Evolutionary conservation across 129 eudicot species (phyloP).

Genomic region (Centrapalus pauciflorus): DNA sequence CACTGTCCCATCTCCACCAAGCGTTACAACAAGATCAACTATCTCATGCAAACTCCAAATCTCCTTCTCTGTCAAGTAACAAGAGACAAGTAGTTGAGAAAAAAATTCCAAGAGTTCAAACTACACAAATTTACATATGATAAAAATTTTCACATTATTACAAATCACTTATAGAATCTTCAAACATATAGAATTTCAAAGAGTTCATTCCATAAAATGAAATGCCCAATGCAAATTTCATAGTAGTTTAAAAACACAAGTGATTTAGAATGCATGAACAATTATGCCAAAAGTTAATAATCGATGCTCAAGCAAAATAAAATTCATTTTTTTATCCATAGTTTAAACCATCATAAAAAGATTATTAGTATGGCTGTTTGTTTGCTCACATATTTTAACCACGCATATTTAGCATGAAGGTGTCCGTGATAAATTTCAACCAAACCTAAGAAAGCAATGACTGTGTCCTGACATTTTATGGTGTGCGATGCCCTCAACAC

Average conservation of each 20-base stretch:
- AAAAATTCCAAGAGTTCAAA: neutral
- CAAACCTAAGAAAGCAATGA: neutral
- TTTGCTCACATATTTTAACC: neutral
- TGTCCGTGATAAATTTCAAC: neutral
- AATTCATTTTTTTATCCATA: neutral
- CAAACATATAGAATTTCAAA: neutral
- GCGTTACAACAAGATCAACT: constrained; percentile 78
- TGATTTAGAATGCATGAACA: neutral
- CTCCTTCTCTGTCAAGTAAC: constrained; percentile 50
- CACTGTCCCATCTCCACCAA: constrained; percentile 87
- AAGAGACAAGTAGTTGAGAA: neutral
- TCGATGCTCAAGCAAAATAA: neutral
- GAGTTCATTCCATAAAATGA: neutral
- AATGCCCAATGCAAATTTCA: neutral
- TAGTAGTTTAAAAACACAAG: neutral
- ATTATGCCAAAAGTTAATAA: neutral
- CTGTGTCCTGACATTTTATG: neutral
- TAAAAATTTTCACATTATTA: too few relatives aligned
- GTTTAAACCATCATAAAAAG: neutral
- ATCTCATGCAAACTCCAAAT: constrained; percentile 47
- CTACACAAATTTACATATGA: too few relatives aligned
- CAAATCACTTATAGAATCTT: too few relatives aligned
- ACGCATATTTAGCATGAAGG: neutral
- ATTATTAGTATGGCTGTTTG: neutral
- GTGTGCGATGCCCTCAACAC: neutral